phyloP scores from a whole-genome alignment of 331 rosid genomes.

The Ulmus americana region DNA sequence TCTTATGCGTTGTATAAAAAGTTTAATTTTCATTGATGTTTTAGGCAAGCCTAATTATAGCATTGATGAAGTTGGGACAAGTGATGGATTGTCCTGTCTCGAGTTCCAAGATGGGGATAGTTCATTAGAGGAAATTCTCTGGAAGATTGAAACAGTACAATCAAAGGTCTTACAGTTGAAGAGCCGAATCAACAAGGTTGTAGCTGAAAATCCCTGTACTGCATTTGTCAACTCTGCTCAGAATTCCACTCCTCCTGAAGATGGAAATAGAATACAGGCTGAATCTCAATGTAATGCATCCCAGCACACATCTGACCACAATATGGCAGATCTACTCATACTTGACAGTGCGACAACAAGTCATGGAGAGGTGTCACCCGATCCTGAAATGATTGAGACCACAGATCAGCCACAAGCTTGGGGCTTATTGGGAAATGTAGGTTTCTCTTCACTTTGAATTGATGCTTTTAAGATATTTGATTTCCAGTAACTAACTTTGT shows the following conservation, averaged over 20 bases:
- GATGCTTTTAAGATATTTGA: slow-evolving; percentile 5
- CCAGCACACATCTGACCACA: slow-evolving; percentile 30
- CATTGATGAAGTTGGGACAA: slow-evolving; percentile 29
- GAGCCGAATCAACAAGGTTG: slow-evolving; percentile 42
- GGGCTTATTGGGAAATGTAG: slow-evolving; percentile 34
- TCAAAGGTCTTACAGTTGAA: slow-evolving; percentile 42
- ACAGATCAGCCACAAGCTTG: slow-evolving; percentile 26
- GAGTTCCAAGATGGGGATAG: slow-evolving; percentile 35
- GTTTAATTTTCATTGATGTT: slow-evolving; percentile 1
- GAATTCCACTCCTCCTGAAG: slow-evolving; percentile 23
- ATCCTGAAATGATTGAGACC: slow-evolving; percentile 28
- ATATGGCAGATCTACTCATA: slow-evolving; percentile 30
- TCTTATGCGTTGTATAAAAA: too few species aligned
- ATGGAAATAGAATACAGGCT: slow-evolving; percentile 23
- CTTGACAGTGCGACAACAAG: slow-evolving; percentile 32
- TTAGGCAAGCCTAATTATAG: slow-evolving; percentile 28
- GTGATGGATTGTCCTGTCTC: slow-evolving; percentile 34
- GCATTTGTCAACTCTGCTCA: slow-evolving; percentile 23
- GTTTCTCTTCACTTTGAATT: slow-evolving; percentile 16
- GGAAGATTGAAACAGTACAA: slow-evolving; percentile 43
- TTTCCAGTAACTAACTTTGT: too few species aligned
- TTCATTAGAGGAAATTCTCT: slow-evolving; percentile 33
- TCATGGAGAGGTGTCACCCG: slow-evolving; percentile 32
- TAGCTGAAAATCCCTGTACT: slow-evolving; percentile 42
- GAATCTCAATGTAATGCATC: slow-evolving; percentile 32